Evolutionary conservation across 768 basidiomycete genomes (phyloP).

Genomic region (Russula dissimulans): DNA sequence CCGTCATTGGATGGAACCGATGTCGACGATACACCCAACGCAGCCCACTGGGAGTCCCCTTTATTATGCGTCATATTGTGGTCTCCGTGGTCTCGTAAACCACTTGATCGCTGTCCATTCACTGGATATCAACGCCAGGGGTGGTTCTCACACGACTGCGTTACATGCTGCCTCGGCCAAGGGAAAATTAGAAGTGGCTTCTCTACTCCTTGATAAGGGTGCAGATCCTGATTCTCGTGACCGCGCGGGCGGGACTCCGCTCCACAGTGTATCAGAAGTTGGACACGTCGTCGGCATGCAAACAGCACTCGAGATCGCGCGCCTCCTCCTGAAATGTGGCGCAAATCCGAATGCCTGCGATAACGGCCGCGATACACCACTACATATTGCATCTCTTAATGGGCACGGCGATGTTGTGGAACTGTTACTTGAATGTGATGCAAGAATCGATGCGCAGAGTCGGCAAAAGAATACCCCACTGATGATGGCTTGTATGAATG

Average conservation of each 20-base stretch:
- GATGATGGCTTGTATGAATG: too few species aligned
- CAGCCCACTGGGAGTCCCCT: not conserved
- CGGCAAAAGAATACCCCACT: too few species aligned
- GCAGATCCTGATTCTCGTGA: too few species aligned
- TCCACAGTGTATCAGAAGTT: not conserved
- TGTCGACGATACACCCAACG: not conserved
- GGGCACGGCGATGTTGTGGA: not conserved
- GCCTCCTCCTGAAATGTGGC: not conserved
- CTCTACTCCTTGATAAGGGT: not conserved
- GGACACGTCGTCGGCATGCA: not conserved
- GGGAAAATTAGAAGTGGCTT: too few species aligned
- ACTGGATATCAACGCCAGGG: not conserved
- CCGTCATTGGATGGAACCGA: too few species aligned
- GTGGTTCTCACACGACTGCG: too few species aligned
- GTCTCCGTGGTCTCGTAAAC: not conserved
- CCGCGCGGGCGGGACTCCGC: not conserved
- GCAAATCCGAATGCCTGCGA: not conserved
- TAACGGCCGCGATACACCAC: not conserved
- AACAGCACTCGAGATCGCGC: not conserved
- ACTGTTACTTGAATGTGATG: too few species aligned
- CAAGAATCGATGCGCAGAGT: too few species aligned
- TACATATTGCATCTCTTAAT: not conserved
- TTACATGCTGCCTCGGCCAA: too few species aligned
- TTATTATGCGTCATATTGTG: not conserved
- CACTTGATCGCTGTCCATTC: not conserved